Conservation (phyloP, 2,329 filamentous ascomycete genomes). For the Pseudocercospora musae region DNA sequence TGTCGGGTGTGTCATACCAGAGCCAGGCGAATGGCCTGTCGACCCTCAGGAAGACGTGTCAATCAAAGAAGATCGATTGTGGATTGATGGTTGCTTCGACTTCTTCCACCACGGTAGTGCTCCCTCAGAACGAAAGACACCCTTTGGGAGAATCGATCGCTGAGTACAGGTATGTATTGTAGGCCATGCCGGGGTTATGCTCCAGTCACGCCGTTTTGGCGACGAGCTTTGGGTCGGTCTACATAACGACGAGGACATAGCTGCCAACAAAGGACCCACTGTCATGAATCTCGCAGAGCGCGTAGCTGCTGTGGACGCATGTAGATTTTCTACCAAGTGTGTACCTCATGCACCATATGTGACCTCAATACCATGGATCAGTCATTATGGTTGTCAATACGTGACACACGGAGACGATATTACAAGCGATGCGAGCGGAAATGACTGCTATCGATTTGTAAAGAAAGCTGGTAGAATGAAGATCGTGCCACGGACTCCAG, state of each 20-base stretch:
- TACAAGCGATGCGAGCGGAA: constrained; percentile 85
- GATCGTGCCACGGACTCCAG: constrained; percentile 92
- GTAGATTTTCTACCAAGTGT: constrained; percentile 86
- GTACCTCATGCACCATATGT: constrained; percentile 90
- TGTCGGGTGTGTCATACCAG: constrained; percentile 45
- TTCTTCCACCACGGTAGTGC: constrained; percentile 80
- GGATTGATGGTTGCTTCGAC: constrained; percentile 99
- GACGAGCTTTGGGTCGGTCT: constrained; percentile 86
- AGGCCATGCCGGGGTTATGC: constrained; percentile 89
- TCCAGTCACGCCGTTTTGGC: constrained; percentile 90
- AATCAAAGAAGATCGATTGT: constrained; percentile 70
- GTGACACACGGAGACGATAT: constrained; percentile 98
- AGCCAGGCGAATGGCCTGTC: constrained; percentile 60
- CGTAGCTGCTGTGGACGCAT: constrained; percentile 88
- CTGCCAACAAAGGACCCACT: constrained; percentile 95
- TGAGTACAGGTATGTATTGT: constrained; percentile 14
- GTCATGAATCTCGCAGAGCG: constrained; percentile 94
- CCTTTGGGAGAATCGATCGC: constrained; percentile 8
- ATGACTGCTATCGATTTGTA: constrained; percentile 97
- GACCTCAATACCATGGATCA: constrained; percentile 88
- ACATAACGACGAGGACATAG: constrained; percentile 91
- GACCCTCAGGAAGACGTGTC: constrained; percentile 59
- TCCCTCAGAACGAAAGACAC: constrained; percentile 1
- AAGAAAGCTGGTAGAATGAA: constrained; percentile 93
- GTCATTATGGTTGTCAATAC: constrained; percentile 90